Percentiles rank a stretch among this genome's conserved stretches.
Conservation (phyloP, 2,329 filamentous ascomycete species). For the Fusarium sp. region DNA sequence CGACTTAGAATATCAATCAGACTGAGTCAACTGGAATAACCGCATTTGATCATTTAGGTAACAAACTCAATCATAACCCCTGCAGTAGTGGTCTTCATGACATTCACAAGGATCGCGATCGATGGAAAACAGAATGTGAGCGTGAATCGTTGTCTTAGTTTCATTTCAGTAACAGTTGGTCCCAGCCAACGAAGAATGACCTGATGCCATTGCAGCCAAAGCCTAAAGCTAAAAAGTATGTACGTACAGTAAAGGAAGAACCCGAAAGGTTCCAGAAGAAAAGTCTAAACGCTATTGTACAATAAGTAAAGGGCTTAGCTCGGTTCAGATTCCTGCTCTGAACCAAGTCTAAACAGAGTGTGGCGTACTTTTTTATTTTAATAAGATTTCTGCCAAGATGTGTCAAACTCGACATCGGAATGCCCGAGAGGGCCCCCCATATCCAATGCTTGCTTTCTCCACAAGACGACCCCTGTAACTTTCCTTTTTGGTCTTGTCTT, state of each 20-base stretch:
- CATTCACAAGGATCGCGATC: not conserved
- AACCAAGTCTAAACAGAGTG: not conserved
- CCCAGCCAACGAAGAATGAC: conserved; percentile 4
- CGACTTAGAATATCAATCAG: not conserved
- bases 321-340: not conserved
- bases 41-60: not conserved
- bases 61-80: not conserved
- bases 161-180: not conserved
- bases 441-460: not conserved
- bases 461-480: not conserved
- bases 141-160: conserved; percentile 3
- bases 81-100: not conserved
- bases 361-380: conserved; percentile 14
- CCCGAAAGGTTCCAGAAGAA: conserved; percentile 7
- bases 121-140: not conserved
- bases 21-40: not conserved
- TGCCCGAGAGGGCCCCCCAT: not conserved
- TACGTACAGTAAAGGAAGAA: not conserved
- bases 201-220: not conserved
- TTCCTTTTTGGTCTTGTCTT: not conserved
- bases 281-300: conserved; percentile 19
- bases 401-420: not conserved
- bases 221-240: not conserved
- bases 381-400: not conserved
- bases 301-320: conserved; percentile 11